phyloP scores from a whole-genome alignment of 1,284 basidiomycete genomes.

The Takashimella koratensis region DNA sequence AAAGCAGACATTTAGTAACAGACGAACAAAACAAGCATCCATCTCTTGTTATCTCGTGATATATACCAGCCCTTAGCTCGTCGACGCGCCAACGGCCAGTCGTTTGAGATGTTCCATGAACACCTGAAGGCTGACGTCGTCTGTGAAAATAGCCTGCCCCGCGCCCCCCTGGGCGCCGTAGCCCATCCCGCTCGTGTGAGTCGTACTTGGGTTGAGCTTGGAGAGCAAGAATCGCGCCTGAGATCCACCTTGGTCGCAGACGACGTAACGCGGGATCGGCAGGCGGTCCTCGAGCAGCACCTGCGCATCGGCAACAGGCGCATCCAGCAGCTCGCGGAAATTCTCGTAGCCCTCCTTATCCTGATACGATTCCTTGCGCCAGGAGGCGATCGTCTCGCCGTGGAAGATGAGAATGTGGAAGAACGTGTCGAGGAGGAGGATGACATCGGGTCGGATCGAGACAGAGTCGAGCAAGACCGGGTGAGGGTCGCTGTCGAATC shows the following conservation, averaged over 20 bases:
- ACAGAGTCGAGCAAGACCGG: slow-evolving; percentile 96
- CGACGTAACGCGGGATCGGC: slow-evolving; percentile 96
- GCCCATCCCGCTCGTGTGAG: slow-evolving; percentile 79
- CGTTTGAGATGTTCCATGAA: slow-evolving; percentile 95
- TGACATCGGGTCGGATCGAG: slow-evolving; percentile 94
- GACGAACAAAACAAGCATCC: too few relatives aligned
- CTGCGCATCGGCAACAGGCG: slow-evolving; percentile 68
- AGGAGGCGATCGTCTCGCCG: slow-evolving; percentile 93
- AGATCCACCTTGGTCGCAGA: slow-evolving; percentile 95
- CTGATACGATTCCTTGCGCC: slow-evolving; percentile 99
- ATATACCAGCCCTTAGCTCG: slow-evolving; percentile 25
- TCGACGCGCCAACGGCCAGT: slow-evolving; percentile 53
- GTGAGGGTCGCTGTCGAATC: slow-evolving; percentile 82
- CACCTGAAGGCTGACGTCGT: slow-evolving; percentile 94
- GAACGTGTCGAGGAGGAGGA: slow-evolving; percentile 98
- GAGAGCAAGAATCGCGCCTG: slow-evolving; percentile 95
- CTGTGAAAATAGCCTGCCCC: slow-evolving; percentile 96
- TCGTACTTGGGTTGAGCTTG: slow-evolving; percentile 97
- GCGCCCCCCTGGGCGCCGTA: slow-evolving; percentile 69
- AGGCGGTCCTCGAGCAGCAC: slow-evolving; percentile 92
- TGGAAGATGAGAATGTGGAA: slow-evolving; percentile 99
- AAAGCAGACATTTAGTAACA: too few relatives aligned
- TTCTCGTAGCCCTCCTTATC: slow-evolving; percentile 99
- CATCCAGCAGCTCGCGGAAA: slow-evolving; percentile 89
- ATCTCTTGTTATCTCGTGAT: too few relatives aligned